Evolutionary conservation across 1,139 yeast species (phyloP).

Genomic region (Insectozyma bohioensis): DNA sequence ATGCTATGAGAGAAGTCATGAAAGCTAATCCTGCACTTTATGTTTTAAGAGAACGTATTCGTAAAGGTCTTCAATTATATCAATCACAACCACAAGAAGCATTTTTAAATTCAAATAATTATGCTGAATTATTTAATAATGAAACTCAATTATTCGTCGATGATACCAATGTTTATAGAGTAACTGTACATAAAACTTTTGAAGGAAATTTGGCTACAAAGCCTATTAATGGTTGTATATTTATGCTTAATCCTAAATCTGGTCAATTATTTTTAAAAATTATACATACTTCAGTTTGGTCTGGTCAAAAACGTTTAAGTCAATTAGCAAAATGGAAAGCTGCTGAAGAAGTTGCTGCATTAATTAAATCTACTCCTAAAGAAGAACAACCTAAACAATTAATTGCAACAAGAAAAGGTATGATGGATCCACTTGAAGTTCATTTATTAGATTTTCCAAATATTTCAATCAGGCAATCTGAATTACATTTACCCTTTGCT

Average conservation of each 20-base stretch:
- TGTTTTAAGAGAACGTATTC: slow-evolving; percentile 87
- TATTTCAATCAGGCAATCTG: slow-evolving; percentile 85
- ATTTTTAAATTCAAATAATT: slow-evolving; percentile 82
- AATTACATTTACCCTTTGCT: slow-evolving; percentile 84
- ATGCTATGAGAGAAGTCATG: slow-evolving; percentile 93
- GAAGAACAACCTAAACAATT: slow-evolving; percentile 96
- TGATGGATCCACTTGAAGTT: slow-evolving; percentile 92
- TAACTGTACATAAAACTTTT: slow-evolving; percentile 87
- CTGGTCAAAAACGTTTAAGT: slow-evolving; percentile 93
- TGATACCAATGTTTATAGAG: slow-evolving; percentile 91
- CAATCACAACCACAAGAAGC: slow-evolving; percentile 95
- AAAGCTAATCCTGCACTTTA: slow-evolving; percentile 91
- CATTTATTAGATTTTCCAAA: slow-evolving; percentile 97
- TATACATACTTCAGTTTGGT: slow-evolving; percentile 94
- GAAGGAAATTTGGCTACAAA: slow-evolving; percentile 93
- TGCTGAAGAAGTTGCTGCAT: slow-evolving; percentile 95
- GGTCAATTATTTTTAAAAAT: slow-evolving; percentile 88
- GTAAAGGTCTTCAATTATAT: slow-evolving; percentile 90
- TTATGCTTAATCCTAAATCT: slow-evolving; percentile 83
- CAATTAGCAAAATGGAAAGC: slow-evolving; percentile 98
- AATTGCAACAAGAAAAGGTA: slow-evolving; percentile 86
- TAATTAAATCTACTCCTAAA: slow-evolving; percentile 81
- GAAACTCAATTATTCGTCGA: slow-evolving; percentile 85
- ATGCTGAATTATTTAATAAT: slow-evolving; percentile 83
- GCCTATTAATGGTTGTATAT: slow-evolving; percentile 91